Conservation (phyloP, 148 eudicot species). For the Salicornia ramosissima region DNA sequence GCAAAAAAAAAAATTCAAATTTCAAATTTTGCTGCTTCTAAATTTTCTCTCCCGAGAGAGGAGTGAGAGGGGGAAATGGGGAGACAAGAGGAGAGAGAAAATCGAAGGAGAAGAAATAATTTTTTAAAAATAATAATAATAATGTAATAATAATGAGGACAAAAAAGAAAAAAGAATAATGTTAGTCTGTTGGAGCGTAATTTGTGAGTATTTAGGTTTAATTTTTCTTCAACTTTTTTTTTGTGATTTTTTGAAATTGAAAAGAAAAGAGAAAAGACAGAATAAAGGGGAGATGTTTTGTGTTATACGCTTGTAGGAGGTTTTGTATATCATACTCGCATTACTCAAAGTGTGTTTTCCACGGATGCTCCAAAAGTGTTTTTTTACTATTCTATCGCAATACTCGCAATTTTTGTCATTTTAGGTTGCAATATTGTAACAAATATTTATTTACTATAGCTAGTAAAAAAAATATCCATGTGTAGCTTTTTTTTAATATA, state of each 20-base stretch:
- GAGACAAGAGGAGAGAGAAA: conserved; percentile 8
- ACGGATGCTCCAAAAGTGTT: too few species aligned
- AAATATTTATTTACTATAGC: too few species aligned
- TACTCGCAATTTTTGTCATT: too few species aligned
- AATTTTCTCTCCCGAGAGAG: not conserved
- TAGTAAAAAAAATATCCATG: too few species aligned
- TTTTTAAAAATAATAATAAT: not conserved
- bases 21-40: conserved; percentile 1
- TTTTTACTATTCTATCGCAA: too few species aligned
- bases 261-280: not conserved
- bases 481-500: too few species aligned
- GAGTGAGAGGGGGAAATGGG: conserved; percentile 7
- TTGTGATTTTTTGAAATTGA: not conserved
- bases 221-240: not conserved
- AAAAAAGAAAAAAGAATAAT: not conserved
- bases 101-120: not conserved
- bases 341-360: too few species aligned
- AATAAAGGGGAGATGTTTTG: conserved; percentile 12
- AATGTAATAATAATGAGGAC: not conserved
- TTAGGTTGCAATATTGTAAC: too few species aligned
- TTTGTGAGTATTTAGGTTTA: not conserved
- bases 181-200: conserved; percentile 2
- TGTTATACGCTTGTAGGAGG: conserved; percentile 18
- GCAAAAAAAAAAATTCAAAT: not conserved
- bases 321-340: too few species aligned